phyloP scores from a whole-genome alignment of 2,329 filamentous ascomycete genomes.

The Colletotrichum tamarilloi region DNA sequence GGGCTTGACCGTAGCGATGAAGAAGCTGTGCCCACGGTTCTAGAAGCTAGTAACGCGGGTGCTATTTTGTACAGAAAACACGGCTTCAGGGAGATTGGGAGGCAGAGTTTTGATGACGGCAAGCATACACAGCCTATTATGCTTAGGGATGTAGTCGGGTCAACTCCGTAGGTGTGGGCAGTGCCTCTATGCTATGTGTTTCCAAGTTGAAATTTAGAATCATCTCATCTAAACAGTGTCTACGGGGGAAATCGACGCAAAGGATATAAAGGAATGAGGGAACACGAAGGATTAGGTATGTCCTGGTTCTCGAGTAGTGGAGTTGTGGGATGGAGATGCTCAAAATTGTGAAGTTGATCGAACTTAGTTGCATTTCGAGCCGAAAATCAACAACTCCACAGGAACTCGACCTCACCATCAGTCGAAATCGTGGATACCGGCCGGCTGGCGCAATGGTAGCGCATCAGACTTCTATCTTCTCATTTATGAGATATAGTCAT shows the following conservation, averaged over 20 bases:
- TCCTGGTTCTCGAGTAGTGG: background rate
- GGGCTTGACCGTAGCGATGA: constrained; percentile 7
- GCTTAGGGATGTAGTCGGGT: background rate
- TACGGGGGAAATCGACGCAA: no score
- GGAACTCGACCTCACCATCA: background rate
- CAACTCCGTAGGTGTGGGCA: background rate
- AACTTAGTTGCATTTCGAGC: background rate
- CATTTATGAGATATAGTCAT: background rate
- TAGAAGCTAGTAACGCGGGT: background rate
- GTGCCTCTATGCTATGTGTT: no score
- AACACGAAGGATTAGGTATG: background rate
- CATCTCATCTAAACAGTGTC: no score
- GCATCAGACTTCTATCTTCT: constrained; percentile 33
- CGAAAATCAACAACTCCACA: fast-evolving
- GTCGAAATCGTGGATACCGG: background rate
- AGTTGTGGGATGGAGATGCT: background rate
- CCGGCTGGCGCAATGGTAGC: constrained; percentile 36
- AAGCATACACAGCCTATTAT: constrained; percentile 1
- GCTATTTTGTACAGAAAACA: background rate
- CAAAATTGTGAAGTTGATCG: background rate
- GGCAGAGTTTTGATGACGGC: background rate
- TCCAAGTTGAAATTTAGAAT: no score
- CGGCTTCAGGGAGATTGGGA: background rate
- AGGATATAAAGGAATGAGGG: no score
- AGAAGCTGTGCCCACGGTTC: background rate